These are phyloP conservation scores for Plenodomus biglobosus DNA, from an alignment of 2,329 filamentous ascomycete genomes.

Conservation along the genomic window DNA sequence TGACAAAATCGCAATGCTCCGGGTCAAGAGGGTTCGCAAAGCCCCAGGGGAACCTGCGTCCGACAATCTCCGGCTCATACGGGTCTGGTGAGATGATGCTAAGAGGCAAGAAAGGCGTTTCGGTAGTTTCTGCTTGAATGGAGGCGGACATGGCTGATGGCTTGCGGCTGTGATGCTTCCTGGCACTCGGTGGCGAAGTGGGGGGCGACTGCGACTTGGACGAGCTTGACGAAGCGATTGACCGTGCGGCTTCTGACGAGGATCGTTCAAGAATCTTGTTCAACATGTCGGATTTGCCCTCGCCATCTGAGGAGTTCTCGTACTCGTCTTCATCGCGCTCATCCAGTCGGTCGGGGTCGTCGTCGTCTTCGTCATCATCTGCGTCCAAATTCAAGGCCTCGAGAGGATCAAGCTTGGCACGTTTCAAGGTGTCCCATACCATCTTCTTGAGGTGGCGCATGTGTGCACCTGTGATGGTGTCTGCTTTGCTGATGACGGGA, in stretches of 20 bases:
- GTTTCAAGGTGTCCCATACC: slow-evolving; percentile 85
- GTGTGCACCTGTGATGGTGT: slow-evolving; percentile 92
- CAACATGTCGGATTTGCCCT: slow-evolving; percentile 39
- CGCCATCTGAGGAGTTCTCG: slow-evolving; percentile 39
- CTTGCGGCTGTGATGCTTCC: slow-evolving; percentile 44
- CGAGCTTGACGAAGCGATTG: slow-evolving; percentile 36
- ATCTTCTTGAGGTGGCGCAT: slow-evolving; percentile 90
- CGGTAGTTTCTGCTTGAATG: slow-evolving; percentile 44
- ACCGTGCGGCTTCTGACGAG: slow-evolving; percentile 41
- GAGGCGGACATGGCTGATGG: slow-evolving; percentile 45
- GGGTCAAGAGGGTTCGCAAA: slow-evolving; percentile 92
- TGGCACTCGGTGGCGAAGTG: slow-evolving; percentile 37
- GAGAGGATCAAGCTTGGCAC: slow-evolving; percentile 82
- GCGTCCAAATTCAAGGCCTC: slow-evolving; percentile 83
- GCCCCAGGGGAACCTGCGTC: slow-evolving; percentile 93
- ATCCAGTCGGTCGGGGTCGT: slow-evolving; percentile 55
- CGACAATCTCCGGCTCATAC: slow-evolving; percentile 77
- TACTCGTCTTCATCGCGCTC: slow-evolving; percentile 56
- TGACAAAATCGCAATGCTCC: slow-evolving; percentile 90
- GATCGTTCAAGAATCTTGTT: slow-evolving; percentile 44
- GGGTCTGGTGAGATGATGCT: slow-evolving; percentile 93
- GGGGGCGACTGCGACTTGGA: slow-evolving; percentile 36
- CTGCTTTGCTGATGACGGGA: slow-evolving; percentile 93
- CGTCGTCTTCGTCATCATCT: slow-evolving; percentile 66
- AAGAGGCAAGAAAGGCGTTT: slow-evolving; percentile 74